Evolutionary conservation across 306 rosid genomes (phyloP).

Genomic region (Gastrolobium villosum): DNA sequence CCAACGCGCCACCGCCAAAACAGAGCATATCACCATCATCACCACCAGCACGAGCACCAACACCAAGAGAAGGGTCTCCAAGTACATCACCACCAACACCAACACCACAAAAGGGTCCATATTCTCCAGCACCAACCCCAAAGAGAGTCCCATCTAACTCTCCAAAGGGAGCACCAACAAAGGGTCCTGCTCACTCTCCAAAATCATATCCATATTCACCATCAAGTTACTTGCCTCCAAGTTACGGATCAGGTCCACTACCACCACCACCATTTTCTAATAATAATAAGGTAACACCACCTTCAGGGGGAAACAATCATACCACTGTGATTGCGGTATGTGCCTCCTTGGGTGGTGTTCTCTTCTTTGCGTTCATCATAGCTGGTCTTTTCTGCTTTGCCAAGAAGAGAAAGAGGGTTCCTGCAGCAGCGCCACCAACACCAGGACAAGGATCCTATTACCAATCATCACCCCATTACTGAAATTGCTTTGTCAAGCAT

Average conservation of each 20-base stretch:
- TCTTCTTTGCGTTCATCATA: constrained; percentile 22
- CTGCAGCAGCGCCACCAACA: not conserved
- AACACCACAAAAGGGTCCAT: not conserved
- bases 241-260: not conserved
- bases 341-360: constrained; percentile 32
- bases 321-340: constrained; percentile 27
- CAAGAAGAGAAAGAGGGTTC: constrained; percentile 35
- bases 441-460: not conserved
- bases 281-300: not conserved
- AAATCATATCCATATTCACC: not conserved
- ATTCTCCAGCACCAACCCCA: constrained; percentile 6
- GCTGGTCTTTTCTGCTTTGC: constrained; percentile 37
- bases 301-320: constrained; percentile 16
- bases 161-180: not conserved
- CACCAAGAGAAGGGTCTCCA: not conserved
- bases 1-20: not conserved
- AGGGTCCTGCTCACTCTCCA: not conserved
- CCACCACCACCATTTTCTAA: not conserved
- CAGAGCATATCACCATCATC: constrained; percentile 6
- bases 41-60: not conserved
- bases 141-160: not conserved
- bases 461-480: not conserved
- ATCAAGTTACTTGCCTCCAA: not conserved
- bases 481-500: not conserved
- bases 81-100: constrained; percentile 4